Base-by-base conservation (phyloP, 2,329 filamentous ascomycete species). In the Aspergillus sp. region DNA sequence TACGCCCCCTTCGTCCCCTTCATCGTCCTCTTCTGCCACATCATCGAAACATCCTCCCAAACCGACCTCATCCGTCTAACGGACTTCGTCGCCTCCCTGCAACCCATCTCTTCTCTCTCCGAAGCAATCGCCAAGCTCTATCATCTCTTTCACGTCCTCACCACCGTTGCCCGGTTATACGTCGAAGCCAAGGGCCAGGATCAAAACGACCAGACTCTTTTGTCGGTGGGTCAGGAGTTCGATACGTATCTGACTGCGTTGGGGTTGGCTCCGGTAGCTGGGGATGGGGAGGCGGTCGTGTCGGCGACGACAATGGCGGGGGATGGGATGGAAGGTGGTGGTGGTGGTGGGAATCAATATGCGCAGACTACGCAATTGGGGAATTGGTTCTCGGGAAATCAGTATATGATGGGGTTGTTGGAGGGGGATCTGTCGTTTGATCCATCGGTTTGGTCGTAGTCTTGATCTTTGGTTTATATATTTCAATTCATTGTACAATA, bases 321-420 rank as follows among this genome's bases (percentile, higher is more conserved):
- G 33, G 40, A 47, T 28, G 52, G 53, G 7, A 39, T 33, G n/a
- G 53, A 57, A n/a, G 44, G 41, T 3, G 8, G 12, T 19, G 19
- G 34, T 37, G 3, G 35, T 37, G 36, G 27, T 38, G 10, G 10
- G 32, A 7, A 28, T n/a, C 19, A 10, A 11, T 6, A 19, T 28
- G 19, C 49, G 5, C 58, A 67, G 46, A 59, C 66, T 26, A 64
- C 73, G 29, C 75, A 81, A 37, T 62, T 85, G 46, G 77, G 78
- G 2, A 81, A 83, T 48, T 85, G 82, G 82, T 85, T 83, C 52
- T 80, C 78, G 4, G 79, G 81, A 1, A 85, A 79, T 46, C 73
- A 76, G 43, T 81, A 83, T 53, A 78, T 86, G 68, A 75, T 85
- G 69, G 79, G 79, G 0, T 56, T 85, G 44, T 60, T 85, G 57